Percentiles rank a stretch among this genome's conserved stretches.
phyloP scores from a whole-genome alignment of 352 stramenopile genomes.

The Blastocystis sp. region DNA sequence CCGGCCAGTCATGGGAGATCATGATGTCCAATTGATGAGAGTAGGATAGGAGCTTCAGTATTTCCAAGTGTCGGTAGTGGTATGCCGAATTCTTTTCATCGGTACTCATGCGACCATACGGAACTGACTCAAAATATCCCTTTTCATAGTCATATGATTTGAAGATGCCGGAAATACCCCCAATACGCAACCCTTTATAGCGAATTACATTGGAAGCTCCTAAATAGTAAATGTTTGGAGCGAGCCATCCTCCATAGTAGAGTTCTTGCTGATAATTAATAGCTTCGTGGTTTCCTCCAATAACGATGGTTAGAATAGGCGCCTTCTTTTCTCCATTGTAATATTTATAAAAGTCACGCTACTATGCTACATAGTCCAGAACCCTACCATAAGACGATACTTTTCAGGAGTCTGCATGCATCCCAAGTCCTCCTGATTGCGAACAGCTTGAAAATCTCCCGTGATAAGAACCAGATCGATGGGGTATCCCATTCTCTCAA shows the following conservation, averaged over 20 bases:
- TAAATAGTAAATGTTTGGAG: slow-evolving; percentile 97
- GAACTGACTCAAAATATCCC: slow-evolving; percentile 79
- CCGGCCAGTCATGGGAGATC: slow-evolving; percentile 95
- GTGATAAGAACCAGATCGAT: slow-evolving; percentile 93
- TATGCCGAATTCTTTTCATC: neutral
- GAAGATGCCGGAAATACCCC: slow-evolving; percentile 93
- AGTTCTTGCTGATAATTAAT: slow-evolving; percentile 91
- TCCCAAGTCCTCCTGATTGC: slow-evolving; percentile 86
- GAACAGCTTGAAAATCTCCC: slow-evolving; percentile 95
- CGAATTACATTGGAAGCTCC: slow-evolving; percentile 84
- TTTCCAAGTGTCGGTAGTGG: slow-evolving; percentile 25
- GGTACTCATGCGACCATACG: slow-evolving; percentile 64
- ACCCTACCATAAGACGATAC: slow-evolving; percentile 78
- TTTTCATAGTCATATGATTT: slow-evolving; percentile 82
- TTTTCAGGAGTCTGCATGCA: slow-evolving; percentile 88
- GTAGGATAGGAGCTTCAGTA: slow-evolving; percentile 21
- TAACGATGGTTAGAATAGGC: slow-evolving; percentile 89
- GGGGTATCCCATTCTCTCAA: slow-evolving; percentile 78
- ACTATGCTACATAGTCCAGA: neutral
- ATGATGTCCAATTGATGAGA: slow-evolving; percentile 77
- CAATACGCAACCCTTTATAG: slow-evolving; percentile 85
- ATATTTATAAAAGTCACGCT: slow-evolving; percentile 87
- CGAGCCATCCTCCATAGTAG: slow-evolving; percentile 93
- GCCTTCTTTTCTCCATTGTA: slow-evolving; percentile 83
- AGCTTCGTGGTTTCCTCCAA: slow-evolving; percentile 97